Percentiles rank a stretch among this genome's conserved stretches.
Evolutionary conservation across 1,139 yeast species (phyloP).

Genomic region (Hyphopichia fennica): DNA sequence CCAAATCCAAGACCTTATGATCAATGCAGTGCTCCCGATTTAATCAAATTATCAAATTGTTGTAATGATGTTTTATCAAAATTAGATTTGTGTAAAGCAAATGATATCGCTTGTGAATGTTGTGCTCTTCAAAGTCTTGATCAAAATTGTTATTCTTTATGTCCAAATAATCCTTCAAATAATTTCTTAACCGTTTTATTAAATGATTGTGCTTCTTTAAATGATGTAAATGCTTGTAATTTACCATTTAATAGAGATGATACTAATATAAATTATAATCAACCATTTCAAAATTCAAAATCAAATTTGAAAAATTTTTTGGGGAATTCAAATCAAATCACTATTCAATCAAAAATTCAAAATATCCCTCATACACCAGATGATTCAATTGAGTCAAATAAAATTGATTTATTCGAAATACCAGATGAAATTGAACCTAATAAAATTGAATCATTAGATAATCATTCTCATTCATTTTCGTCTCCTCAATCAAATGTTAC

Average conservation of each 20-base stretch:
- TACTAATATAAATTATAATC: not conserved
- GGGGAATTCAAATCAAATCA: not conserved
- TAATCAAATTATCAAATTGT: slow-evolving; percentile 42
- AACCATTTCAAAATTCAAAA: not conserved
- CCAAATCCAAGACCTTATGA: slow-evolving; percentile 45
- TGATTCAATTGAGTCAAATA: too few relatives aligned
- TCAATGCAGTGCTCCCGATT: slow-evolving; percentile 41
- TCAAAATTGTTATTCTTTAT: slow-evolving; percentile 44
- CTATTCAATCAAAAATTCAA: not conserved
- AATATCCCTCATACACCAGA: not conserved
- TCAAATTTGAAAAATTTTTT: slow-evolving; percentile 4
- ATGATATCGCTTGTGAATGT: slow-evolving; percentile 56
- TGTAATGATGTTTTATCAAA: slow-evolving; percentile 46
- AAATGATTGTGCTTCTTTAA: slow-evolving; percentile 45
- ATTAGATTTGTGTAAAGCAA: slow-evolving; percentile 50
- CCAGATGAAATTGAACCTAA: too few relatives aligned
- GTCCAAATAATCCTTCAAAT: slow-evolving; percentile 50
- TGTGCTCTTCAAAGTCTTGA: slow-evolving; percentile 53
- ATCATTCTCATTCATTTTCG: too few relatives aligned
- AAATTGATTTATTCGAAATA: not conserved
- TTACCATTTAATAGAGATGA: slow-evolving; percentile 48
- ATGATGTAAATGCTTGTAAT: slow-evolving; percentile 51
- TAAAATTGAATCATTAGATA: too few relatives aligned
- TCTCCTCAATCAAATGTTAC: not conserved
- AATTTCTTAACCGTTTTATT: slow-evolving; percentile 46